Base-by-base conservation (phyloP, 306 rosid genomes). In the Dryas alaskensis region DNA sequence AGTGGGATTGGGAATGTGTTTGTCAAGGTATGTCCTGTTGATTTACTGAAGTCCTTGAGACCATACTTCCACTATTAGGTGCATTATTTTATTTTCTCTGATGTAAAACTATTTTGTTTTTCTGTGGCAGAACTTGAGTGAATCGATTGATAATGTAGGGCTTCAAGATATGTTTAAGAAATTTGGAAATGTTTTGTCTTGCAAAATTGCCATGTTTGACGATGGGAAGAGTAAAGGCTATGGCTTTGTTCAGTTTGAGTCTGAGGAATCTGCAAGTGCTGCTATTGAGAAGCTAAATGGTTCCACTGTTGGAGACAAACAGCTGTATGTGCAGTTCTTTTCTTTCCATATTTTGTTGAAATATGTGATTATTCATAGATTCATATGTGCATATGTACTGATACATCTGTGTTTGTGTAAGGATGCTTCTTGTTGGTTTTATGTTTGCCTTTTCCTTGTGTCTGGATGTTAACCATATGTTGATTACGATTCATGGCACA, bases 191-290 rank as follows among this genome's bases (percentile, higher is more conserved):
- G 77, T 89, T 22, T 72, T 85, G 86, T 90, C 96, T 53, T 80
- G 97, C 90, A 93, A 93, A 85, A 86, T 93, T 77, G 90, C 84
- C 49, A 82, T 50, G 75, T 83, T 84, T 52, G 98, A 93, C 31
- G 93, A 86, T 81, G 98, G 97, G 65, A 90, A 86, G 84, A 89
- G 96, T 73, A 90, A 83, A 79, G 92, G 98, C 52, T 86, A 93
- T 57, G 97, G 97, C 57, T 93, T 90, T 87, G 89, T 93, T 78
- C 98, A 93, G 78, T 93, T 93, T 59, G 96, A 90, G 60, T 71
- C 85, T 45, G 97, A 87, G 85, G 96, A 89, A 44, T 87, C 92
- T 76, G 92, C 93, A 57, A 80, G 59, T 77, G 83, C 82, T 76
- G 97, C 97, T 70, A 90, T 89, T 53, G 87, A 89, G 77, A 85